Evolutionary conservation across 495 filamentous ascomycete genomes (phyloP).

Genomic region (Xylaria curta): DNA sequence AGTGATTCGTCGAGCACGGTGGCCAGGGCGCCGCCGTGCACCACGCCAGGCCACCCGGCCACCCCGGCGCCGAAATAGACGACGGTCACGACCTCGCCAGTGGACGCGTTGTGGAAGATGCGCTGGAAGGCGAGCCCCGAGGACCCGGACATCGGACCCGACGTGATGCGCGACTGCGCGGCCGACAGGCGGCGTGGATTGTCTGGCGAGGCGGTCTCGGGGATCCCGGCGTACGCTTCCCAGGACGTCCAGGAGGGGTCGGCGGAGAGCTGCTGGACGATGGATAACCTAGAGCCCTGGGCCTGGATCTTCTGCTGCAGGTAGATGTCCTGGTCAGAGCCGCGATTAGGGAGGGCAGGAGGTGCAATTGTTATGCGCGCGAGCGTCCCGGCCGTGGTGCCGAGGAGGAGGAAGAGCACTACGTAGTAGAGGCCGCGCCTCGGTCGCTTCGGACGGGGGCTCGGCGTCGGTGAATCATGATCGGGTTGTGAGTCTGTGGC

Average conservation of each 20-base stretch:
- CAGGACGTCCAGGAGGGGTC: constrained; percentile 61
- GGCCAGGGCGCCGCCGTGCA: constrained; percentile 77
- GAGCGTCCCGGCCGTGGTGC: constrained; percentile 42
- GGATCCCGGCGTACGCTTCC: constrained; percentile 62
- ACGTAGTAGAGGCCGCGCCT: constrained; percentile 35
- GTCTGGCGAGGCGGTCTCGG: constrained; percentile 30
- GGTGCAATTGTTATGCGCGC: constrained; percentile 46
- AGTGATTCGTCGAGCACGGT: constrained; percentile 74
- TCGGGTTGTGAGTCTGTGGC: not conserved
- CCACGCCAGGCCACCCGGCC: constrained; percentile 76
- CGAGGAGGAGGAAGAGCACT: constrained; percentile 47
- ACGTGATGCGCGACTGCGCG: constrained; percentile 47
- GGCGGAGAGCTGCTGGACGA: constrained; percentile 59
- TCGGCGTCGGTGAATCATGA: not conserved
- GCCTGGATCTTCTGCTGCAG: constrained; percentile 36
- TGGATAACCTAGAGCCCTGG: constrained; percentile 51
- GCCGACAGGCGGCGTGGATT: not conserved
- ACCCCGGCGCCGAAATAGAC: constrained; percentile 68
- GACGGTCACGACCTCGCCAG: constrained; percentile 55
- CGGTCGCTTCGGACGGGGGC: constrained; percentile 13
- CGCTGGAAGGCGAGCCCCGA: constrained; percentile 57
- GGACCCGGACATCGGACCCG: constrained; percentile 50
- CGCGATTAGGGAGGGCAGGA: constrained; percentile 39
- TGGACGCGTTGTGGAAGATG: constrained; percentile 48
- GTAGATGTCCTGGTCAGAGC: constrained; percentile 43